phyloP scores from a whole-genome alignment of 192 early-diverging fungal species.

The Gorgonomyces haynaldii region DNA sequence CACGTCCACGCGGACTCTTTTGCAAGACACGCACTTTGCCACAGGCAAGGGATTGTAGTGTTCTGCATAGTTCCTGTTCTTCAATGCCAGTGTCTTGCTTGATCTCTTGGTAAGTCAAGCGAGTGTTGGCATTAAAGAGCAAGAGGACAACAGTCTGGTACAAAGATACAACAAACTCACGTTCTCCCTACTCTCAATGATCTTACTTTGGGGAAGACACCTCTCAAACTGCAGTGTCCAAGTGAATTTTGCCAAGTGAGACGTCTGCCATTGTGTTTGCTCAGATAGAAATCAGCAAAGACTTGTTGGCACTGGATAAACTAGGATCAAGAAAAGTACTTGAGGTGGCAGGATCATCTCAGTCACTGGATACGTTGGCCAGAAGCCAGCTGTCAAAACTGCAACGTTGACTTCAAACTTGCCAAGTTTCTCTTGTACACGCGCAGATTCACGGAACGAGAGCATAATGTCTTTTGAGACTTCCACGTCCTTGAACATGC shows the following conservation, averaged over 20 bases:
- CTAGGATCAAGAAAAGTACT: conserved; percentile 40
- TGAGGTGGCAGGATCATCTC: conserved; percentile 58
- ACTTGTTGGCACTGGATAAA: conserved; percentile 18
- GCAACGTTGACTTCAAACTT: conserved; percentile 59
- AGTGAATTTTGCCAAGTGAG: conserved; percentile 80
- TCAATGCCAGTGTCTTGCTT: conserved; percentile 58
- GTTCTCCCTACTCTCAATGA: conserved; percentile 43
- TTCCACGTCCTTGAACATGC: conserved; percentile 94
- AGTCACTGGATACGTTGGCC: conserved; percentile 80
- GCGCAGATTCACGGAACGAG: conserved; percentile 29
- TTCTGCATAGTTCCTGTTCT: conserved; percentile 62
- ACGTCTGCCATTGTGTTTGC: conserved; percentile 66
- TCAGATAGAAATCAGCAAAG: conserved; percentile 54
- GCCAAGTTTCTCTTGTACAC: conserved; percentile 15
- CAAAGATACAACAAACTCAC: conserved; percentile 32
- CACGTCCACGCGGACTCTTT: conserved; percentile 19
- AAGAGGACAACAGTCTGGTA: conserved; percentile 38
- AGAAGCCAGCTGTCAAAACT: conserved; percentile 76
- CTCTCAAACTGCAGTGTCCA: conserved; percentile 42
- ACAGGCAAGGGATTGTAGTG: conserved; percentile 77
- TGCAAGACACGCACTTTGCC: conserved; percentile 38
- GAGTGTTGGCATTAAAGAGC: conserved; percentile 48
- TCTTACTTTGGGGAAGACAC: conserved; percentile 23
- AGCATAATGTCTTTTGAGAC: conserved; percentile 61
- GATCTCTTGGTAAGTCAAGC: conserved; percentile 56